Evolutionary conservation across 495 filamentous ascomycete genomes (phyloP).

Genomic region (Penicillium subrubescens): DNA sequence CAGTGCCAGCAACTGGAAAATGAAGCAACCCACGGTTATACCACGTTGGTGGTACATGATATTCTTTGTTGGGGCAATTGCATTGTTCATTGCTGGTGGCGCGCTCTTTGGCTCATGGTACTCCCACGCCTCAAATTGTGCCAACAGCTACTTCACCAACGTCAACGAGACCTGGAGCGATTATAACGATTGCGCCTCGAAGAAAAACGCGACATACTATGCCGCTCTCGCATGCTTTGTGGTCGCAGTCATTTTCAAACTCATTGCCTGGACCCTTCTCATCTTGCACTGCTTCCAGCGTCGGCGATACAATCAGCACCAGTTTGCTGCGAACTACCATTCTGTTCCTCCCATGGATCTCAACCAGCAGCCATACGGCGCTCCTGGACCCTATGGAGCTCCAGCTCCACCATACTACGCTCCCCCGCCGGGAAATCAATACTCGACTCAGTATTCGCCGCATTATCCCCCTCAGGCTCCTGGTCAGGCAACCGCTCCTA

Average conservation of each 20-base stretch:
- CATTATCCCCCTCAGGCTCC: background rate
- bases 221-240: background rate
- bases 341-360: background rate
- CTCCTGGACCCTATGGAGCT: background rate
- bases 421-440: background rate
- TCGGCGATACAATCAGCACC: background rate
- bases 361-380: background rate
- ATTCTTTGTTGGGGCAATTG: background rate
- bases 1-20: background rate
- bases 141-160: background rate
- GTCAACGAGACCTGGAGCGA: background rate
- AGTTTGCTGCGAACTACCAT: background rate
- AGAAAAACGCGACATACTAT: background rate
- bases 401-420: background rate
- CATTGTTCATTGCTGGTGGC: background rate
- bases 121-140: slow-evolving; percentile 1
- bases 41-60: background rate
- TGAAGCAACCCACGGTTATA: background rate
- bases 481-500: background rate
- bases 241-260: background rate
- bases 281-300: background rate
- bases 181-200: background rate
- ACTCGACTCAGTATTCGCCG: background rate
- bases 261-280: background rate
- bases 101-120: background rate